These are phyloP conservation scores for Rhizophora apiculata DNA, from an alignment of 345 rosid species.

Conservation along the genomic window DNA sequence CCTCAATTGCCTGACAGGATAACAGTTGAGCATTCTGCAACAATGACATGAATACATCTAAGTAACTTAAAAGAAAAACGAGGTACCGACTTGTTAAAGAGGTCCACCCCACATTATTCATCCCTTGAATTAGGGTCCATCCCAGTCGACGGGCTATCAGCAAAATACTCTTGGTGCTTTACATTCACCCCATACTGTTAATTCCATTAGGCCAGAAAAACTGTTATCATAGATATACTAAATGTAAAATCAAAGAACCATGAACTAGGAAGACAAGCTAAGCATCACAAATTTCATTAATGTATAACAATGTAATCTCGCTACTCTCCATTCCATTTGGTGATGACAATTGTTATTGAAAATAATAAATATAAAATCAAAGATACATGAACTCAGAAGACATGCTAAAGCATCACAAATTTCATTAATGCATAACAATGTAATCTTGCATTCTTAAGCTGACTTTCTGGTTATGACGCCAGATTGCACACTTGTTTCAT, in stretches of 20 bases:
- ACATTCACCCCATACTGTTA: constrained; percentile 81
- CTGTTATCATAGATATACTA: not conserved
- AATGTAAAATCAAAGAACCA: not conserved
- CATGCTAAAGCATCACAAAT: not conserved
- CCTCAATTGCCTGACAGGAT: no score
- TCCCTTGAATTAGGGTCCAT: constrained; percentile 65
- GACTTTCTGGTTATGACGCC: not conserved
- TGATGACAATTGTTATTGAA: constrained; percentile 1
- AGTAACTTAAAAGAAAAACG: no score
- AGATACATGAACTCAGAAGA: not conserved
- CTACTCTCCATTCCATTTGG: constrained; percentile 44
- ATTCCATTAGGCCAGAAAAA: constrained; percentile 15
- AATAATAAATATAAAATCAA: not conserved
- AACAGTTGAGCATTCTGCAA: no score
- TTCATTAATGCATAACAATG: not conserved
- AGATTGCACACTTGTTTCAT: not conserved
- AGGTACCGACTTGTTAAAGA: no score
- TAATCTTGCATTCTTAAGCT: not conserved
- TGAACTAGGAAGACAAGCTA: not conserved
- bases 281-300: not conserved
- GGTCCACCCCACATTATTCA: constrained; percentile 12
- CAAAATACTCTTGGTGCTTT: constrained; percentile 92
- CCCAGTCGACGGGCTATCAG: constrained; percentile 65
- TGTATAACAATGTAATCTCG: no score
- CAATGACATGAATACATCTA: no score